phyloP scores from a whole-genome alignment of 257 asterid genomes.

The Mitragyna speciosa region DNA sequence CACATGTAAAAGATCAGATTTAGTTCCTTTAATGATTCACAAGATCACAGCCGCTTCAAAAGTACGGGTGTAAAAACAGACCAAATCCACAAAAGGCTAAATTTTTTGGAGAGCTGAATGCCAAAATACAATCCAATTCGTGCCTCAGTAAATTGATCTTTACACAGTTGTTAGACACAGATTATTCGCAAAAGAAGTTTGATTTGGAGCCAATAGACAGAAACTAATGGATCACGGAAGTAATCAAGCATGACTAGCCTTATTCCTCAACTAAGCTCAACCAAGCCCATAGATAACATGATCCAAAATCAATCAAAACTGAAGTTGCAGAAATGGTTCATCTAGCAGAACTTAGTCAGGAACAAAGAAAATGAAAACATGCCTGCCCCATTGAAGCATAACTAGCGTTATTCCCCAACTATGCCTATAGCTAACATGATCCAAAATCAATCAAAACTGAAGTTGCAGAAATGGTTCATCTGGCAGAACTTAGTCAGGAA shows the following conservation, averaged over 20 bases:
- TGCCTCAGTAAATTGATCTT: background rate
- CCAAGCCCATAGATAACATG: background rate
- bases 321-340: background rate
- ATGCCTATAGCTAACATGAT: background rate
- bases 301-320: background rate
- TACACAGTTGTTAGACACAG: background rate
- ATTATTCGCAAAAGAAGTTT: background rate
- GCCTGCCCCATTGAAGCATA: too few species aligned
- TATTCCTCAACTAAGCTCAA: slow-evolving; percentile 3
- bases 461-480: background rate
- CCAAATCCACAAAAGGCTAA: background rate
- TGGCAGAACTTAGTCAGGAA: background rate
- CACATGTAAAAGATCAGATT: slow-evolving; percentile 47
- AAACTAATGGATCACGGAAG: background rate
- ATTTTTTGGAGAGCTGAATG: background rate
- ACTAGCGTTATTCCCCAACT: slow-evolving; percentile 5
- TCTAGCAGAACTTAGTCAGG: background rate
- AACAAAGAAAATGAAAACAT: slow-evolving; percentile 7
- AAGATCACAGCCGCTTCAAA: background rate
- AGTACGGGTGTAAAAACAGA: background rate
- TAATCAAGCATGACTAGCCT: slow-evolving; percentile 1
- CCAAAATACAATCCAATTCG: background rate
- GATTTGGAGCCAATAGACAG: background rate
- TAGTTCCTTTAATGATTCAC: slow-evolving; percentile 12
- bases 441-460: background rate